Evolutionary conservation across 176 grass and related monocot species (phyloP).

Genomic region (Sorghum bicolor): DNA sequence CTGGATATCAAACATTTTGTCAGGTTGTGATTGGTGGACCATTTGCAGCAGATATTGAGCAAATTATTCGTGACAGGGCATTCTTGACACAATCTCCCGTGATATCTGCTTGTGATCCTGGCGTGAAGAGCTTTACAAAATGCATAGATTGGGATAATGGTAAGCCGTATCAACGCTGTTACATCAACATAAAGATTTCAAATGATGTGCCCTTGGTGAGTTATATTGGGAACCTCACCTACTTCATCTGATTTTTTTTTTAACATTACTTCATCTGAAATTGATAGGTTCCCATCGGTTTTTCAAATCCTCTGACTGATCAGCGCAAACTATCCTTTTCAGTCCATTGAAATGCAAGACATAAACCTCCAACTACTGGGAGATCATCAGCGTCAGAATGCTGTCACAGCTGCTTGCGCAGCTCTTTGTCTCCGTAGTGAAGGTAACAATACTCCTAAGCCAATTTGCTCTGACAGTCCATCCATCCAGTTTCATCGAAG

Average conservation of each 20-base stretch:
- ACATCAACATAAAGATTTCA: slow-evolving; percentile 48
- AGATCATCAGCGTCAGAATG: slow-evolving; percentile 73
- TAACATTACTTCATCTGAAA: slow-evolving; percentile 23
- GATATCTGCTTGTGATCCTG: slow-evolving; percentile 64
- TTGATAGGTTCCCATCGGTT: background rate
- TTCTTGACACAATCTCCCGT: slow-evolving; percentile 56
- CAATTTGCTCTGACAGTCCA: background rate
- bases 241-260: slow-evolving; percentile 18
- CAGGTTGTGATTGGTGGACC: slow-evolving; percentile 87
- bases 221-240: background rate
- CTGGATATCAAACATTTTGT: slow-evolving; percentile 34
- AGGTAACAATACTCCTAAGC: slow-evolving; percentile 40
- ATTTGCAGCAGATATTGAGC: slow-evolving; percentile 49
- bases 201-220: slow-evolving; percentile 52
- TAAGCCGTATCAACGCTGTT: slow-evolving; percentile 64
- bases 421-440: slow-evolving; percentile 59
- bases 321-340: slow-evolving; percentile 21
- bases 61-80: slow-evolving; percentile 69
- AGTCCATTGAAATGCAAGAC: slow-evolving; percentile 52
- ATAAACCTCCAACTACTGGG: slow-evolving; percentile 78
- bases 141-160: slow-evolving; percentile 50
- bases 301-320: background rate
- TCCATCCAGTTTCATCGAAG: background rate
- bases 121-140: slow-evolving; percentile 48
- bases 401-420: slow-evolving; percentile 60